Base-by-base conservation (phyloP, 768 basidiomycete species). In the Termitomyces sp. region DNA sequence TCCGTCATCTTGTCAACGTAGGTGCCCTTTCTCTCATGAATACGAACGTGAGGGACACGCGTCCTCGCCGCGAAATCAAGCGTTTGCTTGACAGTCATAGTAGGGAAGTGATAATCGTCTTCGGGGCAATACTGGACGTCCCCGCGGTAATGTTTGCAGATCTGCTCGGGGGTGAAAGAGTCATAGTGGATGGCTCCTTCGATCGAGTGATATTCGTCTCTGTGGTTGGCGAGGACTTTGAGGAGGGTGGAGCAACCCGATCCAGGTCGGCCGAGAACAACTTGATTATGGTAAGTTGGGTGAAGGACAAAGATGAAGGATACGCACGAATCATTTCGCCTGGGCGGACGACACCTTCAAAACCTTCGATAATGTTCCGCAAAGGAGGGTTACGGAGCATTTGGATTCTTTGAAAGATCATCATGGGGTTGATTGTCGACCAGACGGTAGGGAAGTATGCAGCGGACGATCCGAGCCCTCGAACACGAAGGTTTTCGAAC, bases 21-120 rank as follows among this genome's bases (percentile, higher is more conserved):
- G 2, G 72, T 67, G 22, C 73, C 68, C 40, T 85, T 76, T 9
- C 77, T 67, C 26, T 78, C 60, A 0, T 74, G 73, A 7, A 81
- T 60, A 32, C 87, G 82, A 3, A 70, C 71, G 30, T 74, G 81
- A 3, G 92, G 91, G 4, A 81, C 82, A 26, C 91, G 86, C 18
- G 82, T 86, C 60, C 77, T 80, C 0, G 86, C 79, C 0, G 88
- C 86, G 57, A 91, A 89, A 16, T 68, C 74, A 32, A 97, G 76
- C 0, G 91, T 92, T 66, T 92, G 80, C 49, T 82, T 79, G 33
- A 93, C 90, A 5, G 88, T 90, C 28, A 96, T 78, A 10, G 88
- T 90, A 5, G 92, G 88, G 63, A 94, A 89, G 67, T 93, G 92
- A 1, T 90, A 75, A 66, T 95, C 92, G 63, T 93, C 92, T 73